phyloP scores from a whole-genome alignment of 768 basidiomycete species.

The Leccinum subgranulosum region DNA sequence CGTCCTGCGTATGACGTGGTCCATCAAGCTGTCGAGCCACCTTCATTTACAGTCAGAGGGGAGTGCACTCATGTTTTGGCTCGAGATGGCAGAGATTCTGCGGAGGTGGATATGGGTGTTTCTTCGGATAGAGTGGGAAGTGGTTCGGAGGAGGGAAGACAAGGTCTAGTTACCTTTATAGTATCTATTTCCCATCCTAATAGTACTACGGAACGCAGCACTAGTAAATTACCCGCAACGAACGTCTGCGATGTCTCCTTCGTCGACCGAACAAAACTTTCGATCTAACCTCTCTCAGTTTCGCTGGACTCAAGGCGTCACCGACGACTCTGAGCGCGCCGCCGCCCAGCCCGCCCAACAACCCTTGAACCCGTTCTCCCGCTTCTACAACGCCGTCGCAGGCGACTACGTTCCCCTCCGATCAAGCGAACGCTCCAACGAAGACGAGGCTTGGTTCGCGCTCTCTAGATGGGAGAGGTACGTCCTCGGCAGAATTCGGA shows the following conservation, averaged over 20 bases:
- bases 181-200: neutral
- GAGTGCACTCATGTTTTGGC: conserved; percentile 79
- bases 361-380: conserved; percentile 65
- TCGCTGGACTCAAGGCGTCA: conserved; percentile 75
- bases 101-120: conserved; percentile 99
- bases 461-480: conserved; percentile 92
- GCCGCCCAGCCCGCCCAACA: conserved; percentile 30
- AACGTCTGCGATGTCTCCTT: neutral
- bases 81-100: conserved; percentile 86
- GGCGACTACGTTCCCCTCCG: conserved; percentile 87
- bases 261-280: conserved; percentile 60
- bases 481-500: neutral
- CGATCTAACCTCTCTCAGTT: conserved; percentile 78
- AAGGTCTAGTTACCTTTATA: neutral
- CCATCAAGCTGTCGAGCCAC: conserved; percentile 84
- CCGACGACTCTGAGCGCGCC: conserved; percentile 61
- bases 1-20: conserved; percentile 90
- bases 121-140: conserved; percentile 95
- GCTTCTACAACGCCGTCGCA: conserved; percentile 84
- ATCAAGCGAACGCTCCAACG: conserved; percentile 77
- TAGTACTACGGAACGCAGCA: neutral
- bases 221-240: neutral
- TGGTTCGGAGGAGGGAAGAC: conserved; percentile 49
- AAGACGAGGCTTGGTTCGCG: conserved; percentile 95
- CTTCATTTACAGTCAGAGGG: conserved; percentile 78